Evolutionary conservation across 139 green algal genomes (phyloP).

Genomic region (Dunaliella primolecta): DNA sequence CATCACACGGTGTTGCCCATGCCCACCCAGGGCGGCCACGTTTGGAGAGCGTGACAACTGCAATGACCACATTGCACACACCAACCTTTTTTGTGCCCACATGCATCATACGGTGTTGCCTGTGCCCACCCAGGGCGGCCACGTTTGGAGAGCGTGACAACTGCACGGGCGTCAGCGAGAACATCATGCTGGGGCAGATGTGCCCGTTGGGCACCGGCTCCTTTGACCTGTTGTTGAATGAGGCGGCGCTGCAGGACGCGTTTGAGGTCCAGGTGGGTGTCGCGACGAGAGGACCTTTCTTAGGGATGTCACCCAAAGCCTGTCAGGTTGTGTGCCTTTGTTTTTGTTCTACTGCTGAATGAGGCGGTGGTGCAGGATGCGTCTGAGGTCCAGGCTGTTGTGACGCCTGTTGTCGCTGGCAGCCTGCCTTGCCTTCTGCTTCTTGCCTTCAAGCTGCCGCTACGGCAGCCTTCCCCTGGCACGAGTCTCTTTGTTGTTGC

Average conservation of each 20-base stretch:
- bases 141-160: conserved; percentile 47
- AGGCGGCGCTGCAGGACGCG: conserved; percentile 80
- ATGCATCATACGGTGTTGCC: too few species aligned
- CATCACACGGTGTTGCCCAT: too few species aligned
- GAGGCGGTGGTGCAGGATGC: conserved; percentile 82
- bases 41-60: conserved; percentile 49
- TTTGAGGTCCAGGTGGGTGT: conserved; percentile 71
- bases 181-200: conserved; percentile 96
- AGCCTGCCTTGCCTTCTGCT: too few species aligned
- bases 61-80: conserved; percentile 89
- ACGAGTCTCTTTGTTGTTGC: too few species aligned
- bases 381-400: conserved; percentile 72
- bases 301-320: conserved; percentile 18
- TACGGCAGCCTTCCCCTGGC: too few species aligned
- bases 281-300: conserved; percentile 14
- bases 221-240: conserved; percentile 93
- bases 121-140: conserved; percentile 30
- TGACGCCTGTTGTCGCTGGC: too few species aligned
- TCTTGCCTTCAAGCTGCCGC: too few species aligned
- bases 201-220: conserved; percentile 86
- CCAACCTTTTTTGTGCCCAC: too few species aligned
- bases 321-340: conserved; percentile 2
- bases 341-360: too few species aligned
- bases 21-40: conserved; percentile 36
- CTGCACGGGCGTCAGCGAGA: conserved; percentile 82